phyloP scores from a whole-genome alignment of 176 grass and related monocot species.

The Melocanna baccifera region DNA sequence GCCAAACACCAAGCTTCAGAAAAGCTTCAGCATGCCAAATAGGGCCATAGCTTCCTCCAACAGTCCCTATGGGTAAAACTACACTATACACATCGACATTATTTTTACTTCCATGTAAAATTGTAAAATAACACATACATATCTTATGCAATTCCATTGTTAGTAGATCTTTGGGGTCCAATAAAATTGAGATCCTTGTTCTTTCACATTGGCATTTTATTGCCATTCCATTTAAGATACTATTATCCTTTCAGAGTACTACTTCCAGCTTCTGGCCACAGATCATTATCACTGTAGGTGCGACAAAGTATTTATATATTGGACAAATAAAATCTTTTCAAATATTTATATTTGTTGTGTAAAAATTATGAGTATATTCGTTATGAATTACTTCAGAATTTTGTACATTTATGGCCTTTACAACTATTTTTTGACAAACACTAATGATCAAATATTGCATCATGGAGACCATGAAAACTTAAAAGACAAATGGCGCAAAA shows the following conservation, averaged over 20 bases:
- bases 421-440: not conserved
- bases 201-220: not conserved
- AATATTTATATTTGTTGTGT: not conserved
- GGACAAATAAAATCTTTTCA: not conserved
- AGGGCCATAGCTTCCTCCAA: not conserved
- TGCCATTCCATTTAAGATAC: not conserved
- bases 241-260: not conserved
- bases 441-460: not conserved
- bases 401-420: not conserved
- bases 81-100: not conserved
- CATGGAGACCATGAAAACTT: slow-evolving; percentile 4
- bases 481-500: slow-evolving; percentile 5
- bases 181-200: not conserved
- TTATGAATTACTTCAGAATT: not conserved
- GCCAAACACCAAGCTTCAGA: too few species aligned
- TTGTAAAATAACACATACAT: not conserved
- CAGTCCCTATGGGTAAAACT: not conserved
- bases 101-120: not conserved
- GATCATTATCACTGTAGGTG: not conserved
- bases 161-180: not conserved
- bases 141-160: not conserved
- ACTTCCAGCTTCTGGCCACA: not conserved
- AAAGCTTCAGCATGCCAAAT: too few species aligned
- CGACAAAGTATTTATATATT: not conserved
- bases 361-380: not conserved